Conservation (phyloP, 805 yeast species). For the Maudiozyma pseudohumilis region DNA sequence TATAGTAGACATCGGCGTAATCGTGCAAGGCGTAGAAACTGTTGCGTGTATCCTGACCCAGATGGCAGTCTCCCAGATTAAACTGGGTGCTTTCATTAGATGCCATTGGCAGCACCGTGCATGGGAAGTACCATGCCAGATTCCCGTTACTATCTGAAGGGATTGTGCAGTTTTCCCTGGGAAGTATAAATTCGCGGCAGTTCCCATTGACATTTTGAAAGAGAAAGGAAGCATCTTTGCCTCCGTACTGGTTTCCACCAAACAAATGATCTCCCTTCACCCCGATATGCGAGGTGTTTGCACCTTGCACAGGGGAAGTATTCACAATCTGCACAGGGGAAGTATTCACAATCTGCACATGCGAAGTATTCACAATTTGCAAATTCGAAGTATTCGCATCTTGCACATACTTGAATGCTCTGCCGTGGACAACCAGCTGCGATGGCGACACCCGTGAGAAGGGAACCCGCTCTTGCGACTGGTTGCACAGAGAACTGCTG, state of each 20-base stretch:
- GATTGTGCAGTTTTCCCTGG: slow-evolving; percentile 59
- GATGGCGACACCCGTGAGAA: slow-evolving; percentile 2
- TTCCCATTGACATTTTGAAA: slow-evolving; percentile 91
- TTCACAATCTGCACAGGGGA: too few species aligned
- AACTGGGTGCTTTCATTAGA: slow-evolving; percentile 46
- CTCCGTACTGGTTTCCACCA: slow-evolving; percentile 84
- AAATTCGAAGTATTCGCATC: too few species aligned
- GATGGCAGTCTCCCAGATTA: slow-evolving; percentile 87
- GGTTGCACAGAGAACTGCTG: slow-evolving; percentile 68
- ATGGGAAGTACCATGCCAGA: slow-evolving; percentile 96
- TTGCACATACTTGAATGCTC: slow-evolving; percentile 40
- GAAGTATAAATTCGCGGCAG: slow-evolving; percentile 68
- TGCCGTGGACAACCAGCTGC: slow-evolving; percentile 58
- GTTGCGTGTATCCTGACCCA: slow-evolving; percentile 56
- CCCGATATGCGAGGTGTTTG: neutral
- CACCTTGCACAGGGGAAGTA: too few species aligned
- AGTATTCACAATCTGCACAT: neutral
- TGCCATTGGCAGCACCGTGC: slow-evolving; percentile 49
- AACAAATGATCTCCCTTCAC: neutral
- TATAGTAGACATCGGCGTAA: slow-evolving; percentile 72
- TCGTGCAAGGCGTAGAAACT: slow-evolving; percentile 52
- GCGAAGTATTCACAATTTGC: too few species aligned
- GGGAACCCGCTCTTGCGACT: slow-evolving; percentile 20
- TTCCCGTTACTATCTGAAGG: slow-evolving; percentile 54
- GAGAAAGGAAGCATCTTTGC: slow-evolving; percentile 70